Conservation (phyloP, 1,284 basidiomycete species). For the Cutaneotrichosporon cutaneum region DNA sequence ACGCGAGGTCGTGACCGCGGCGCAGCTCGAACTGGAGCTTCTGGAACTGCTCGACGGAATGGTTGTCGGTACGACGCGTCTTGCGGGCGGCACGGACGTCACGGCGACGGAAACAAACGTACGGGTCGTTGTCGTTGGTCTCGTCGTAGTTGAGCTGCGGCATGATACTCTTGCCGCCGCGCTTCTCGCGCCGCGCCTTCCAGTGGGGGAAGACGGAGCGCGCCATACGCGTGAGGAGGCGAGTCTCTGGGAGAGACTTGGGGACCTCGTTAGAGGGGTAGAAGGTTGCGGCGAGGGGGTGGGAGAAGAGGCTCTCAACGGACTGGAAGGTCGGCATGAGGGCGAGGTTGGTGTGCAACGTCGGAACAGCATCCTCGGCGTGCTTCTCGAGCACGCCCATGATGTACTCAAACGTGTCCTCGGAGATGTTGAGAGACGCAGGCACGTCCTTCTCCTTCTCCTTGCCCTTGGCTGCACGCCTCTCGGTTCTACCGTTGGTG, state of each 20-base stretch:
- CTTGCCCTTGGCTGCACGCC: slow-evolving; percentile 49
- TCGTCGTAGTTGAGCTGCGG: slow-evolving; percentile 84
- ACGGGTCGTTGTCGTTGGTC: slow-evolving; percentile 90
- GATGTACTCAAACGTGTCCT: slow-evolving; percentile 91
- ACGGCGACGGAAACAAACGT: slow-evolving; percentile 94
- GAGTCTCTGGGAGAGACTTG: slow-evolving; percentile 61
- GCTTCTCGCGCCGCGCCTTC: slow-evolving; percentile 70
- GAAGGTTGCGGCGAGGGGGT: slow-evolving; percentile 59
- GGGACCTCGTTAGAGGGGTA: slow-evolving; percentile 67
- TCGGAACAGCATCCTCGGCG: slow-evolving; percentile 84
- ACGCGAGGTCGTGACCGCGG: slow-evolving; percentile 70
- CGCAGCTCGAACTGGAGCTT: slow-evolving; percentile 75
- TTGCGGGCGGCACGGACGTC: slow-evolving; percentile 94
- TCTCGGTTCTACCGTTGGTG: slow-evolving; percentile 49
- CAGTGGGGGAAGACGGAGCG: slow-evolving; percentile 74
- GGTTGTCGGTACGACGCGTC: slow-evolving; percentile 84
- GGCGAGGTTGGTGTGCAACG: slow-evolving; percentile 70
- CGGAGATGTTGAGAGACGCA: slow-evolving; percentile 60
- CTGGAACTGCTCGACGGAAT: slow-evolving; percentile 80
- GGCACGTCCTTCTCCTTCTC: slow-evolving; percentile 55
- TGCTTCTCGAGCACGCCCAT: slow-evolving; percentile 93
- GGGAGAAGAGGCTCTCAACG: slow-evolving; percentile 69
- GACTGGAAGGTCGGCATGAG: slow-evolving; percentile 72
- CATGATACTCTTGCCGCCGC: slow-evolving; percentile 74
- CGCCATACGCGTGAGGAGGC: slow-evolving; percentile 63